Base-by-base conservation (phyloP, 441 rosid species). In the Populus hybrid region DNA sequence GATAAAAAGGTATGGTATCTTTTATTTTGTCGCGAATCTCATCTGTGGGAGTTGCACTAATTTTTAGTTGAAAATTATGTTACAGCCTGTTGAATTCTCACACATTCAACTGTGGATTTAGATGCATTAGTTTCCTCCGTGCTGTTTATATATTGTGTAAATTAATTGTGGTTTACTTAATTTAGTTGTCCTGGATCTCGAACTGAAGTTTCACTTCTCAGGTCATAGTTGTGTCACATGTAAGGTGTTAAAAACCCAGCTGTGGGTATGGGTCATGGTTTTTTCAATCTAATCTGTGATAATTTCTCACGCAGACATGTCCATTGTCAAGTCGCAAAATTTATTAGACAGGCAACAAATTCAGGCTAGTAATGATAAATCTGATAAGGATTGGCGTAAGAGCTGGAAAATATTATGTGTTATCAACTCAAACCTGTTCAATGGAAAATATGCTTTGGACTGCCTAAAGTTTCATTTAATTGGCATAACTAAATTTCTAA, bases 1-100 rank as follows among this genome's bases (percentile, higher is more conserved):
- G 30, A 28, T 70, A 89, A 81, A 81, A 88, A 89, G 93, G 95
- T 92, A 81, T 3, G 10, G 35, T 42, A 68, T 72, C 11, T 69
- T 30, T 59, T 46, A 46, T 68, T 30, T 57, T 73, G 7, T 46
- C 35, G 34, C 46, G 8, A 72, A 26, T 64, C 20, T 54, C 65
- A 23, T 69, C 40, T n/a, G 8, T 74, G 5, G 67, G 54, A 42
- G 23, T 18, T 23, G 65, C 24, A 57, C 68, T 35, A 75, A 10
- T 7, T 67, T 32, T 32, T 24, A 16, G 10, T 76, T 57, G 54
- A 23, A 63, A 20, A 21, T 18, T 54, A 24, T 40, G 35, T 23
- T 26, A 5, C 9, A 69, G 34, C 34, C 24, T 24, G 8, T 30
- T 21, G 61, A 28, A 16, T 72, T 34, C 35, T 12, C 5, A 57